Evolutionary conservation across 2,329 filamentous ascomycete genomes (phyloP).

Genomic region (Colletotrichum chlorophyti): DNA sequence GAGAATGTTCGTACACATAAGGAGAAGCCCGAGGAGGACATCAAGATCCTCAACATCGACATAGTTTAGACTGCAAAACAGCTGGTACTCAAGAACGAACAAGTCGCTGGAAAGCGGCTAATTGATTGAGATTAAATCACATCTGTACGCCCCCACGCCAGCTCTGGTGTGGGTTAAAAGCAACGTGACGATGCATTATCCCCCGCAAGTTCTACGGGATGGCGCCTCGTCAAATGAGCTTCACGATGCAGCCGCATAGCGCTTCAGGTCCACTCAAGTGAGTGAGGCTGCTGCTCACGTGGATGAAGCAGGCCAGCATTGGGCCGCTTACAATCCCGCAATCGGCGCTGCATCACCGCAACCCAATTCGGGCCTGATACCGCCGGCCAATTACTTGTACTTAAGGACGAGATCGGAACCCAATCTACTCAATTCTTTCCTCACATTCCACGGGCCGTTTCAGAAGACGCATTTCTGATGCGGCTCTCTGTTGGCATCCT

Average conservation of each 20-base stretch:
- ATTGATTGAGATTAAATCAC: constrained; percentile 3
- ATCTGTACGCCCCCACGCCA: constrained; percentile 7
- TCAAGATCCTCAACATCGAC: constrained; percentile 93
- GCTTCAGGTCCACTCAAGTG: constrained; percentile 16
- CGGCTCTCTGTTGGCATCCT: too few species aligned
- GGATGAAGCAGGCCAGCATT: constrained; percentile 23
- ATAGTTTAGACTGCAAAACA: constrained; percentile 46
- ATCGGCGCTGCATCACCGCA: constrained; percentile 28
- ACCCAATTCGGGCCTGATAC: constrained; percentile 29
- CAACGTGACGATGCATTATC: constrained; percentile 21
- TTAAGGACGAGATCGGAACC: constrained; percentile 13
- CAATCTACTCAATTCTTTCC: not conserved
- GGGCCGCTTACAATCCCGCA: constrained; percentile 26
- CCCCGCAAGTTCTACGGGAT: constrained; percentile 21
- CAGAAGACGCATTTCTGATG: not conserved
- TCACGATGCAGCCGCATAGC: constrained; percentile 25
- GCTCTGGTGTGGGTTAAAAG: constrained; percentile 13
- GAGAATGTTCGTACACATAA: constrained; percentile 86
- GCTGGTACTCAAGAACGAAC: too few species aligned
- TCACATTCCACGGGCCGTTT: not conserved
- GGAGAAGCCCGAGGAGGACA: constrained; percentile 96
- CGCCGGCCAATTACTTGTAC: constrained; percentile 22
- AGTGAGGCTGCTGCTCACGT: constrained; percentile 28
- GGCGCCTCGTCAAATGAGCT: constrained; percentile 18
- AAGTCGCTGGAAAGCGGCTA: not conserved